Percentiles rank a stretch among this genome's conserved stretches.
These are phyloP conservation scores for Gautieria morchelliformis DNA, from an alignment of 768 basidiomycete species.

Conservation along the genomic window DNA sequence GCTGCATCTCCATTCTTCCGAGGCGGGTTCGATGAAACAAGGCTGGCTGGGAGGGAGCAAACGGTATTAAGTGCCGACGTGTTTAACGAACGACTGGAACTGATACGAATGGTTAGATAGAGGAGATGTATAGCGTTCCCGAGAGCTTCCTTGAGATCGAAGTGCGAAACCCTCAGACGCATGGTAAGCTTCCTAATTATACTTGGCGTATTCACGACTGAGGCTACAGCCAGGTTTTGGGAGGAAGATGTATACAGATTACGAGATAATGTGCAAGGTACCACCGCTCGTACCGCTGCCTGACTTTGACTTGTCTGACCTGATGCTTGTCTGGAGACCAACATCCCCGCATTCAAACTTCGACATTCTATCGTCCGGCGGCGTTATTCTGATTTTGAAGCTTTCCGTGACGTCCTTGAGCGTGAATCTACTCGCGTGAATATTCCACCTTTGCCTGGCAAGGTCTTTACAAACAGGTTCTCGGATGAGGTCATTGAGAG, in stretches of 20 bases:
- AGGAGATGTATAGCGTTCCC: conserved; percentile 97
- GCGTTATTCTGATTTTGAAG: conserved; percentile 90
- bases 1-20: conserved; percentile 35
- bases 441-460: conserved; percentile 94
- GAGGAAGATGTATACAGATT: conserved; percentile 99
- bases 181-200: conserved; percentile 45
- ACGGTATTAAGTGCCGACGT: conserved; percentile 20
- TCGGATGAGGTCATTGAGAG: conserved; percentile 95
- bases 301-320: conserved; percentile 2
- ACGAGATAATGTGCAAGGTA: conserved; percentile 96
- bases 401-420: conserved; percentile 96
- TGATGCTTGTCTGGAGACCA: conserved; percentile 52
- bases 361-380: conserved; percentile 84
- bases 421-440: conserved; percentile 95
- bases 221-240: conserved; percentile 63
- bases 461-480: conserved; percentile 97
- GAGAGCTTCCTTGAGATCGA: conserved; percentile 98
- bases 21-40: conserved; percentile 29
- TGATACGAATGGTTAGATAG: conserved; percentile 48
- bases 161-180: conserved; percentile 93
- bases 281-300: conserved; percentile 13
- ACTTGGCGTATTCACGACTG: neutral
- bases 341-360: conserved; percentile 97
- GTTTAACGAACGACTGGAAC: conserved; percentile 5
- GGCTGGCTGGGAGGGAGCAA: conserved; percentile 28